These are phyloP conservation scores for Coniferiporia sulphurascens DNA, from an alignment of 1,284 basidiomycete genomes.

Conservation along the genomic window DNA sequence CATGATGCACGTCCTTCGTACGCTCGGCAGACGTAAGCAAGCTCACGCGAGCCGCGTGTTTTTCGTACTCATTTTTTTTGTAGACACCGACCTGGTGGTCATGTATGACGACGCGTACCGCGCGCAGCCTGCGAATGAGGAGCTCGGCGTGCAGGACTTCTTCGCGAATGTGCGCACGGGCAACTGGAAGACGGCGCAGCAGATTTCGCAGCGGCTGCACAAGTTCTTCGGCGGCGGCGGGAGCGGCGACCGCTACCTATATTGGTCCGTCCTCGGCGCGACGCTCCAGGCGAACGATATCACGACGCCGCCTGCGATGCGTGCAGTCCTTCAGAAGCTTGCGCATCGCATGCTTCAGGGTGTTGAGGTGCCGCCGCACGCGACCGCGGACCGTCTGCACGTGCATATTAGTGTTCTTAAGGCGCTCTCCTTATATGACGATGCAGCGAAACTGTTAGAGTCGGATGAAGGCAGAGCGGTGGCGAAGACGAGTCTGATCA, in stretches of 20 bases:
- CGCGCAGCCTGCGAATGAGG: slow-evolving; percentile 72
- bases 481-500: slow-evolving; percentile 65
- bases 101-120: slow-evolving; percentile 82
- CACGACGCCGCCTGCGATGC: slow-evolving; percentile 54
- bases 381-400: slow-evolving; percentile 70
- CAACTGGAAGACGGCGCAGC: slow-evolving; percentile 79
- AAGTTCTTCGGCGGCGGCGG: slow-evolving; percentile 9
- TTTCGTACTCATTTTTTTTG: slow-evolving; percentile 4
- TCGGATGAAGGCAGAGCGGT: slow-evolving; percentile 61
- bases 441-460: slow-evolving; percentile 66
- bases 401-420: slow-evolving; percentile 69
- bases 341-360: slow-evolving; percentile 63
- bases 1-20: slow-evolving; percentile 75
- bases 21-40: slow-evolving; percentile 67
- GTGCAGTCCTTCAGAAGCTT: slow-evolving; percentile 62
- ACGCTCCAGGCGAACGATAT: slow-evolving; percentile 75
- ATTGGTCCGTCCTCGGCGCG: slow-evolving; percentile 78
- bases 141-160: slow-evolving; percentile 78
- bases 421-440: slow-evolving; percentile 61
- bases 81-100: slow-evolving; percentile 69
- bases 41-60: not conserved
- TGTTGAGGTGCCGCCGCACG: slow-evolving; percentile 54
- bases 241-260: slow-evolving; percentile 67
- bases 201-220: slow-evolving; percentile 39
- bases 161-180: slow-evolving; percentile 72